Base-by-base conservation (phyloP, 2,329 filamentous ascomycete species). In the Penicillium thymicola region DNA sequence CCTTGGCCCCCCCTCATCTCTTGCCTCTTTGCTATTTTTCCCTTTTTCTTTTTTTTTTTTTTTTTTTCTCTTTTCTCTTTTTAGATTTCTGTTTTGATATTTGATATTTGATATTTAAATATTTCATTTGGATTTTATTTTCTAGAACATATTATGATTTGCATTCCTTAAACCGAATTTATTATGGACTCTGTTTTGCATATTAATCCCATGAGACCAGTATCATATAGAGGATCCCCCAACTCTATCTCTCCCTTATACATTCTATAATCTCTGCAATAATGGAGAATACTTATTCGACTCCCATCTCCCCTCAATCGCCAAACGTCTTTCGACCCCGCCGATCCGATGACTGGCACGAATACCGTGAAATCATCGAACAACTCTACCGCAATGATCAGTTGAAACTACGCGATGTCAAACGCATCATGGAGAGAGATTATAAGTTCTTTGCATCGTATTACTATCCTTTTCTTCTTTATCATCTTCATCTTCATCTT, bases 371-470 rank as follows among this genome's bases (percentile, higher is more conserved):
- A 27, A 66, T 63, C 32, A 74, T 74, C 55, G 70, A 73, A 48
- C 62, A 67, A 37, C 70, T 73, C 51, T 74, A 74, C 51, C 70
- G 69, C 32, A 67, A 69, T 50, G 61, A 72, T 38, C 71, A 73
- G 54, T 51, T 73, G 47, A 73, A 73, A 54, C 61, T 74, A 28
- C 61, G 66, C 36, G 70, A 74, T 67, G 71, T 74, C 4, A 73
- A 72, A 57, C 61, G 63, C 49, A 71, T 71, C 55, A 74, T 74
- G 71, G 70, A 73, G 54, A 61, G 64, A 21, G 66, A 74, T 44
- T 66, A 73, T 63, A 69, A 67, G 51, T 74, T 74, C 57, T 62
- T 66, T 59, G 71, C 71, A 48, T 72, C 71, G 71, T 74, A 72
- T 49, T 48, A 45, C 49, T 50, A 50, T 54, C 51, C 40, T 54